Base-by-base conservation (phyloP, 1,139 yeast genomes). In the Casaregolazyma lundiana region DNA sequence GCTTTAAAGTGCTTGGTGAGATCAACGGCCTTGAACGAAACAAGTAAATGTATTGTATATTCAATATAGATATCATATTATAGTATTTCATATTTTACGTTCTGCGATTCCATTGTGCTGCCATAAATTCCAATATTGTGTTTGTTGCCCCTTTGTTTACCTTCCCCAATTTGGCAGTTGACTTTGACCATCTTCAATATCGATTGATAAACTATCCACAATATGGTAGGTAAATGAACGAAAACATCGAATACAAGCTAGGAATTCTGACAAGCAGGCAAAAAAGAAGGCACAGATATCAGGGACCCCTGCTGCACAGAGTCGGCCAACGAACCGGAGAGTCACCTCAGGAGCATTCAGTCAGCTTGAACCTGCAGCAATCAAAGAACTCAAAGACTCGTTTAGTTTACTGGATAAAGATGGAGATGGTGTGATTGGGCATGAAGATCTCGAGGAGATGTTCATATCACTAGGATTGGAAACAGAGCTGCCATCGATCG, bases 391-490 rank as follows among this genome's bases (percentile, higher is more conserved):
- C 37, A 72, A 75, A 45, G 81, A 76, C 52, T 72, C 80, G 3
- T 79, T 77, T 53, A 69, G 75, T 30, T 65, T 88, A 55, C 78
- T 90, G n/a, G 97, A 90, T 60, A 86, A 86, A 34, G 94, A 89
- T 51, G 81, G 86, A 34, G 92, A 88, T 57, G 88, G 92, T 1
- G 60, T 66, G 7, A 79, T 90, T 41, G 71, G 84, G 1, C 63
- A 68, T 20, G 69, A 68, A 1, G 96, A 90, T 61, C 61, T 90
- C 52, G 68, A 69, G 36, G 73, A 75, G 35, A 70, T 85, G 49
- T 75, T 82, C 55, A 69, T 75, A 59, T 80, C 67, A 44, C 73
- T 68, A 68, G 88, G 72, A 6, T 61, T 65, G 44, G 58, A 54
- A 3, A 78, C 80, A 2, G 50, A 64, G 8, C 68, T 72, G n/a